A percentile compares a stretch with the other conserved stretches of the same genome.
Evolutionary conservation across 768 basidiomycete species (phyloP).

Genomic region (Tulasnella calospora): DNA sequence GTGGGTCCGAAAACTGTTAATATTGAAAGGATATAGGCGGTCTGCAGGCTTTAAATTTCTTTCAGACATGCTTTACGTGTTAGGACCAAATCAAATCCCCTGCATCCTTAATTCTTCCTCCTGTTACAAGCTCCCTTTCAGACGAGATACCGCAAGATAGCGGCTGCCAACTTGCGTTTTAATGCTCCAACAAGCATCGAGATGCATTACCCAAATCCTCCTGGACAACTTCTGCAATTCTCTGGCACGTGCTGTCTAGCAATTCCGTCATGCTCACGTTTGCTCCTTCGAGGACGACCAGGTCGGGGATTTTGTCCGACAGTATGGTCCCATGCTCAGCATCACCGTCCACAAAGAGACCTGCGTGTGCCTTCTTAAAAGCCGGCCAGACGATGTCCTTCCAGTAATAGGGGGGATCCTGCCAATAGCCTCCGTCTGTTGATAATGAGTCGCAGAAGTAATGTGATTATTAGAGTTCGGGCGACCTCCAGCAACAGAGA

Average conservation of each 20-base stretch:
- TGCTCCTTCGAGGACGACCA: constrained; percentile 50
- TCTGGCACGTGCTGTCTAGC: constrained; percentile 43
- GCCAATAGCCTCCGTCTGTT: constrained; percentile 82
- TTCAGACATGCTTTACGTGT: too few species aligned
- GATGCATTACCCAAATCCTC: not conserved
- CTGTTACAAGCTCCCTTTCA: too few species aligned
- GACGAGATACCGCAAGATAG: constrained; percentile 26
- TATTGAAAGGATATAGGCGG: too few species aligned
- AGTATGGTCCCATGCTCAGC: constrained; percentile 60
- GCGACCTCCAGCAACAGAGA: constrained; percentile 21
- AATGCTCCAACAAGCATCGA: not conserved
- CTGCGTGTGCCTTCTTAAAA: constrained; percentile 73
- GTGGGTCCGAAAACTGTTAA: too few species aligned
- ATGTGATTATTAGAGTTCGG: constrained; percentile 24
- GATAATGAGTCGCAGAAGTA: constrained; percentile 61
- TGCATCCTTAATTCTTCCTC: too few species aligned
- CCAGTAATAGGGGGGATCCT: constrained; percentile 85
- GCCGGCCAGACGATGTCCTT: constrained; percentile 92
- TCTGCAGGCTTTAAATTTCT: too few species aligned
- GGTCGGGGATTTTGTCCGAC: constrained; percentile 47
- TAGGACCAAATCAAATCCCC: too few species aligned
- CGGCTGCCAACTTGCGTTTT: constrained; percentile 39
- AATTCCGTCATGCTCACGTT: constrained; percentile 60
- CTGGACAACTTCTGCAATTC: constrained; percentile 27
- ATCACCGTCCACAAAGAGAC: constrained; percentile 67